These are phyloP conservation scores for Melastoma malabathricum DNA, from an alignment of 345 rosid species.

Conservation along the genomic window DNA sequence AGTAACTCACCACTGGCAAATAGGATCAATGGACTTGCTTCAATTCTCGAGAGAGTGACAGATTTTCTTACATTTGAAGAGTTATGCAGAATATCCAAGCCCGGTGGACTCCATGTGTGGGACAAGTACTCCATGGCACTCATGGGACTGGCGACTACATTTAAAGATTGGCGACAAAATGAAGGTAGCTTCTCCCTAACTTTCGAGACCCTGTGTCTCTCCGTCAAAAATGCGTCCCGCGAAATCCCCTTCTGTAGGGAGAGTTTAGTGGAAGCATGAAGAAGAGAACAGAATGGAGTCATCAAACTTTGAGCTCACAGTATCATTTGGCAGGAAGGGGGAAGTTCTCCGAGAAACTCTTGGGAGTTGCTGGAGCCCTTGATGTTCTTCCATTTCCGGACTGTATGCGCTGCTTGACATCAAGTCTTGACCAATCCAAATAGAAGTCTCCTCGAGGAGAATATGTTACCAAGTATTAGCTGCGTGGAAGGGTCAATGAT, in stretches of 20 bases:
- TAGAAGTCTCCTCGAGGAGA: no score
- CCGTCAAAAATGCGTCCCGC: slow-evolving; percentile 5
- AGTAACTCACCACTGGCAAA: no score
- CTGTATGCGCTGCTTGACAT: no score
- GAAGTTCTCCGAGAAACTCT: no score
- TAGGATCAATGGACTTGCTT: no score
- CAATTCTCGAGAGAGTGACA: neutral
- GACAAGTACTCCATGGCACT: slow-evolving; percentile 13
- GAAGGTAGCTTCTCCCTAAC: slow-evolving; percentile 3
- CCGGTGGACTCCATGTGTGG: slow-evolving; percentile 14
- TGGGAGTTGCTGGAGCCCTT: no score
- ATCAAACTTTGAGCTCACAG: no score
- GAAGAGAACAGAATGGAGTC: neutral
- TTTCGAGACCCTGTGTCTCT: neutral
- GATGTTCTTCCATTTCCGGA: no score
- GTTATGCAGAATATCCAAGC: slow-evolving; percentile 9
- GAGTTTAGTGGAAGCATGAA: neutral
- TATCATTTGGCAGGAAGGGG: no score
- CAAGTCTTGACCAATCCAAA: no score
- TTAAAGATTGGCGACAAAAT: slow-evolving; percentile 1
- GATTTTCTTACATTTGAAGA: slow-evolving; percentile 9
- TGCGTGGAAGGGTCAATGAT: no score
- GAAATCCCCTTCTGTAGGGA: neutral
- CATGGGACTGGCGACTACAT: slow-evolving; percentile 9
- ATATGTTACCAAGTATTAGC: no score